Evolutionary conservation across 164 flowering plant species (phyloP).

Genomic region (Macadamia integrifolia): DNA sequence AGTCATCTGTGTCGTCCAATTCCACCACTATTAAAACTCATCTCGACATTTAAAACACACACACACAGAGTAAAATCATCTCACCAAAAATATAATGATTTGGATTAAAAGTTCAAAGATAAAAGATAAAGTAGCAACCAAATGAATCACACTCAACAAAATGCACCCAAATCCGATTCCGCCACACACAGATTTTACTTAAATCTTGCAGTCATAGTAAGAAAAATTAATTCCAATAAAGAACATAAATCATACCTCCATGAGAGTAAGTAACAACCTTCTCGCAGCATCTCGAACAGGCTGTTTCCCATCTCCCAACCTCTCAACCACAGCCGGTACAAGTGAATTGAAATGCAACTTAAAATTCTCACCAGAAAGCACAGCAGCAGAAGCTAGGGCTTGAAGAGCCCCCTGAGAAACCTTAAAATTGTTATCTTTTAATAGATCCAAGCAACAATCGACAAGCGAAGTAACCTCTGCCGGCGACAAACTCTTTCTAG

Average conservation of each 20-base stretch:
- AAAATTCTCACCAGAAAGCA: conserved; percentile 81
- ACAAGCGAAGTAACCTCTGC: conserved; percentile 71
- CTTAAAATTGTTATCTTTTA: conserved; percentile 82
- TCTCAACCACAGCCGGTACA: conserved; percentile 87
- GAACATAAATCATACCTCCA: conserved; percentile 58
- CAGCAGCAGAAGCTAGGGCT: conserved; percentile 88
- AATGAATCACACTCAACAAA: not conserved
- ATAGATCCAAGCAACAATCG: conserved; percentile 85
- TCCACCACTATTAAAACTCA: not conserved
- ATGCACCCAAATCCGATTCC: not conserved
- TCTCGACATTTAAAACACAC: too few species aligned
- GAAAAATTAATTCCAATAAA: not conserved
- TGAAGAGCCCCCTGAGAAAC: conserved; percentile 93
- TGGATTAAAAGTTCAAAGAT: not conserved
- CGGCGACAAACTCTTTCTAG: conserved; percentile 59
- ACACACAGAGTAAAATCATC: not conserved
- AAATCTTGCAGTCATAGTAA: not conserved
- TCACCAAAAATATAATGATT: not conserved
- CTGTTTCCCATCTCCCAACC: conserved; percentile 87
- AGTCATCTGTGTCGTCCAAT: not conserved
- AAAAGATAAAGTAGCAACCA: not conserved
- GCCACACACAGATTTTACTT: not conserved
- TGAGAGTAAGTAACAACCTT: conserved; percentile 79
- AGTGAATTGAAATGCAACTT: conserved; percentile 92
- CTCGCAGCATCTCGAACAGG: conserved; percentile 95